Percentiles rank a stretch among this genome's conserved stretches.
Evolutionary conservation across 2,329 filamentous ascomycete genomes (phyloP).

Genomic region (Hypoxylon sp.): DNA sequence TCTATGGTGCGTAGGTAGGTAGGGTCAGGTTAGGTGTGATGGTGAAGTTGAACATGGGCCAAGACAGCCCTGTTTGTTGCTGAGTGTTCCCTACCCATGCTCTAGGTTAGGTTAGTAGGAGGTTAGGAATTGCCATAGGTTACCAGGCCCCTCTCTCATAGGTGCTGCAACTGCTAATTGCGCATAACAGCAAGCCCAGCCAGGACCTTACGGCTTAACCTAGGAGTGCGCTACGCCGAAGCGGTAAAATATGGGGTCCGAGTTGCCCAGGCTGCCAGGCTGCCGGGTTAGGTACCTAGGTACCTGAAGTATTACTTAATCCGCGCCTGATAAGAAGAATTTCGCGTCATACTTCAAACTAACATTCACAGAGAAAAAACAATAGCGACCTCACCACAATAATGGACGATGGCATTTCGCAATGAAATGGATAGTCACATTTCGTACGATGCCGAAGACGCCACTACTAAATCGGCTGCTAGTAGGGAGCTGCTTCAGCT

Average conservation of each 20-base stretch:
- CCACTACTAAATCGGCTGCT: conserved; percentile 16
- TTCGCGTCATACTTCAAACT: not conserved
- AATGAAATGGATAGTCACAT: not conserved
- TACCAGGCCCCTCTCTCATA: too few relatives aligned
- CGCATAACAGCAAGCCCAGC: too few relatives aligned
- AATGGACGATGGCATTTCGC: not conserved
- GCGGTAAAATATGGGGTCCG: too few relatives aligned
- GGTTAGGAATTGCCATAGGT: too few relatives aligned
- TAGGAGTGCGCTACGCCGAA: too few relatives aligned
- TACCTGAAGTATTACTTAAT: too few relatives aligned
- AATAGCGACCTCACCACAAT: not conserved
- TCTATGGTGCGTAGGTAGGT: not conserved
- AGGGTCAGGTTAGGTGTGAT: not conserved
- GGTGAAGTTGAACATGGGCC: not conserved
- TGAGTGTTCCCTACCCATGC: too few relatives aligned
- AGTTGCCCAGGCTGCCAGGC: too few relatives aligned
- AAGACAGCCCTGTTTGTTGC: not conserved
- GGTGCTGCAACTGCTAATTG: too few relatives aligned
- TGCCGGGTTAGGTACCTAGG: not conserved
- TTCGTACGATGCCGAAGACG: conserved; percentile 12
- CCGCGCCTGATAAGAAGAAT: too few relatives aligned
- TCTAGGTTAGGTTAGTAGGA: too few relatives aligned
- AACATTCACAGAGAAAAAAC: not conserved
- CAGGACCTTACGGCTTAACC: too few relatives aligned
- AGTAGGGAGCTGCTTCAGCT: conserved; percentile 28